These are phyloP conservation scores for Mucor plumbeus DNA, from an alignment of 371 early-diverging fungal genomes.

Conservation along the genomic window DNA sequence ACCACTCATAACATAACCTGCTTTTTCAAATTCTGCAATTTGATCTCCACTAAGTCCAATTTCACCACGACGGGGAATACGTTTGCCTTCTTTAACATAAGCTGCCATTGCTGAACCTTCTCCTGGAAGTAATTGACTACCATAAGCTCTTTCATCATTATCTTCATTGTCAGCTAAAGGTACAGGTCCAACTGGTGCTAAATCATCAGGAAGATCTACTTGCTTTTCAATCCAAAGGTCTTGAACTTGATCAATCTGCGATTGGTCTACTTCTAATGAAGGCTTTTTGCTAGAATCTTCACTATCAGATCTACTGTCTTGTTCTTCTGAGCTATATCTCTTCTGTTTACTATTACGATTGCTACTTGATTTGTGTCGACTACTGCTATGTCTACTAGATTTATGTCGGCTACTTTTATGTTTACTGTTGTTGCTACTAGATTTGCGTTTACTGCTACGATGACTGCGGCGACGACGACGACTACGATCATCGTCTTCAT, in stretches of 20 bases:
- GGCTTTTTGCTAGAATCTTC: not conserved
- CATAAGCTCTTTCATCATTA: conserved; percentile 71
- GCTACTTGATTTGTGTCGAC: conserved; percentile 7
- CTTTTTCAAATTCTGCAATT: conserved; percentile 85
- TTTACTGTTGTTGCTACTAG: not conserved
- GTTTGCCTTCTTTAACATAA: conserved; percentile 91
- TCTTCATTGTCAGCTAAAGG: conserved; percentile 60
- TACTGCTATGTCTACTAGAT: conserved; percentile 25
- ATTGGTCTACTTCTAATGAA: conserved; percentile 35
- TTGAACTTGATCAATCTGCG: conserved; percentile 50
- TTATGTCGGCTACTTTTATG: conserved; percentile 5
- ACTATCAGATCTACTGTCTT: not conserved
- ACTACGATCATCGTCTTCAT: conserved; percentile 24
- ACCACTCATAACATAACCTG: conserved; percentile 96
- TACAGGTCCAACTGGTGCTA: conserved; percentile 64
- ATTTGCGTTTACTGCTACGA: conserved; percentile 20
- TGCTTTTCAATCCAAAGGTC: conserved; percentile 71
- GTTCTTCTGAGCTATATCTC: conserved; percentile 13
- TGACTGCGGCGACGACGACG: conserved; percentile 28
- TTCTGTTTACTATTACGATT: conserved; percentile 17
- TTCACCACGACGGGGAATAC: conserved; percentile 97
- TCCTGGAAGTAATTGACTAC: conserved; percentile 68
- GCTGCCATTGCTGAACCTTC: conserved; percentile 63
- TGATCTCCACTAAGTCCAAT: conserved; percentile 87
- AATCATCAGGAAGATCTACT: conserved; percentile 66